Evolutionary conservation across 148 eudicot species (phyloP), one percentile per base, ranked within the genome.

Genomic region (Spergularia marina): DNA sequence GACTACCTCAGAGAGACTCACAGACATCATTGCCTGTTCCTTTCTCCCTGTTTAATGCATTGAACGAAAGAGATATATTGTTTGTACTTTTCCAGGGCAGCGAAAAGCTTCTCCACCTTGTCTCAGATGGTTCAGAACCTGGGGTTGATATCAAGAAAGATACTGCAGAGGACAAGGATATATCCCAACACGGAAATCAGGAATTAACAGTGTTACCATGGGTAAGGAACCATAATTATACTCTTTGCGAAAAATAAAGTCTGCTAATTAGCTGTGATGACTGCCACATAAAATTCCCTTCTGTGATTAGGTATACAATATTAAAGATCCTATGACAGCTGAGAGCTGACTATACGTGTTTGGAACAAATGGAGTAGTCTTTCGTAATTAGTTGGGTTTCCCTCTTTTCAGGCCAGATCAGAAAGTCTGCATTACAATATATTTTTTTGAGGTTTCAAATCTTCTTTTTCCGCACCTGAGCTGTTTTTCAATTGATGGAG

Each of bases 71-170:
- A 25, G 13, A 25, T 59, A 13, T 60, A 51, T 60, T 76, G 64
- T 21, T 56, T 30, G 18, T 73, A 69, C 72, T 75, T 76, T 76
- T 85, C 60, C 77, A 94, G 99, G 99, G 99, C 57, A 95, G 99
- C 74, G 87, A 89, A 83, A 91, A 87, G 79, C 97, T 95, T 82
- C 89, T 92, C 81, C 85, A 81, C 53, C 84, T 95, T 65, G 91
- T 91, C 70, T 90, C 92, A 10, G 91, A 92, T 70, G 56, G 80
- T 68, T 87, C 96, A 0, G 74, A 57, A 59, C 57, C 78, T 53
- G 78, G 58, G 34, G 71, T 56, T 75, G 66, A 75, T 52, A 55
- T 39, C 55, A 56, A 18, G 51, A 77, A 68, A 68, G 80, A 68
- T 39, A 39, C 67, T 53, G 59, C 76, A 72, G 72, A 55, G n/a